Evolutionary conservation across 169 alveolate species (phyloP).

Genomic region (Cryptosporidium xiaoi): DNA sequence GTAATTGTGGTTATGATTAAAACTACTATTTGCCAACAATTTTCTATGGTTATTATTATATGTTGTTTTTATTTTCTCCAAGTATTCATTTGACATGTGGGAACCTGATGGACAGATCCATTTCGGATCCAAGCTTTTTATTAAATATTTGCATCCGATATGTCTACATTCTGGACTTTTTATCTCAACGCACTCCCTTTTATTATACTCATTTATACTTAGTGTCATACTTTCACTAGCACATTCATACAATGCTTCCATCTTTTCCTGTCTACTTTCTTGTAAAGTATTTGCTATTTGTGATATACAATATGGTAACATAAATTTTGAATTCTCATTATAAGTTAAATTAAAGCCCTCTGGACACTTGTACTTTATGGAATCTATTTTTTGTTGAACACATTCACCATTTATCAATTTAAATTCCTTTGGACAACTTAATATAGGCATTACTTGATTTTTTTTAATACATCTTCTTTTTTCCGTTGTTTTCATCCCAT

Average conservation of each 20-base stretch:
- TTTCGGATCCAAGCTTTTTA: conserved; percentile 14
- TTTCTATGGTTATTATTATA: neutral
- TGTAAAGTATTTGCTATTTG: neutral
- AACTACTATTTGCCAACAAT: neutral
- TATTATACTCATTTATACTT: conserved; percentile 4
- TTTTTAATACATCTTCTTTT: conserved; percentile 13
- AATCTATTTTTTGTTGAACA: conserved; percentile 31
- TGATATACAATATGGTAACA: conserved; percentile 47
- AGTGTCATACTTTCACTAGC: conserved; percentile 2
- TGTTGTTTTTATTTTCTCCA: neutral
- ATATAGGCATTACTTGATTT: conserved; percentile 12
- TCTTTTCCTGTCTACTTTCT: neutral
- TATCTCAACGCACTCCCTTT: conserved; percentile 35
- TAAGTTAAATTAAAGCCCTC: conserved; percentile 15
- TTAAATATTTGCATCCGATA: conserved; percentile 9
- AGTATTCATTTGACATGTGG: neutral
- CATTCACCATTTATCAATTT: conserved; percentile 31
- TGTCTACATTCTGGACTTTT: conserved; percentile 25
- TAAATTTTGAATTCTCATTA: neutral
- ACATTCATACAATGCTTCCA: conserved; percentile 36
- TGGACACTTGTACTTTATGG: conserved; percentile 31
- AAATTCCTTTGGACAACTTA: conserved; percentile 47
- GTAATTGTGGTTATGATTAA: neutral
- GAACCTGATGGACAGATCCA: conserved; percentile 46
- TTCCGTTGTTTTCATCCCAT: conserved; percentile 24